Percentiles rank a stretch among this genome's conserved stretches.
phyloP scores from a whole-genome alignment of 192 early-diverging fungal genomes.

The Coemansia sp. region DNA sequence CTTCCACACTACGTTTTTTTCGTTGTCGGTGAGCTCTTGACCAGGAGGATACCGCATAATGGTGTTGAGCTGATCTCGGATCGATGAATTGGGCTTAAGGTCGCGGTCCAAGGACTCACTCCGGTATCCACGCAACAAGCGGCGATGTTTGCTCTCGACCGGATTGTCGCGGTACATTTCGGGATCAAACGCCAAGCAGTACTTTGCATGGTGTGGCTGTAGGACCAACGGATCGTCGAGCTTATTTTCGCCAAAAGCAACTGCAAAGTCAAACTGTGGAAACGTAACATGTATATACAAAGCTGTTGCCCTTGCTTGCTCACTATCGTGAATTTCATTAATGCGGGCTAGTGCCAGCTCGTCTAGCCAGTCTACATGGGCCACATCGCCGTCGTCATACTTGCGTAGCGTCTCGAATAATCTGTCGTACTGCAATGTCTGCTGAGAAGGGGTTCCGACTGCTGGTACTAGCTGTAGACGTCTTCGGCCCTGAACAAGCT shows the following conservation, averaged over 20 bases:
- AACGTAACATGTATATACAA: constrained; percentile 84
- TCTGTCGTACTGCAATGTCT: constrained; percentile 60
- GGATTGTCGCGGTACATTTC: constrained; percentile 91
- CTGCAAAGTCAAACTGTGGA: constrained; percentile 94
- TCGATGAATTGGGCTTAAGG: constrained; percentile 94
- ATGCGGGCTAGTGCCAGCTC: constrained; percentile 85
- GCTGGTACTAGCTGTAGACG: constrained; percentile 56
- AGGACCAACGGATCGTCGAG: constrained; percentile 43
- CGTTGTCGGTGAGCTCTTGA: constrained; percentile 73
- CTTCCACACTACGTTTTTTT: constrained; percentile 98
- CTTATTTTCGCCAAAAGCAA: constrained; percentile 82
- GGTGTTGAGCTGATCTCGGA: constrained; percentile 91
- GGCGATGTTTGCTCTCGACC: constrained; percentile 91
- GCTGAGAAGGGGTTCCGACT: neutral
- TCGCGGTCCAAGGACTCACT: constrained; percentile 90
- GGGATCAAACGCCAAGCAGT: constrained; percentile 71
- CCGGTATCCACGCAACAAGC: constrained; percentile 83
- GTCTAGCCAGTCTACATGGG: constrained; percentile 89
- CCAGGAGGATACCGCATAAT: constrained; percentile 93
- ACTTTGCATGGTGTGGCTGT: constrained; percentile 37
- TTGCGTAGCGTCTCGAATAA: constrained; percentile 80
- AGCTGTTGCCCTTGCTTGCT: constrained; percentile 53
- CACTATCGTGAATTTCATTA: constrained; percentile 66
- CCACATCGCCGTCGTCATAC: constrained; percentile 86
- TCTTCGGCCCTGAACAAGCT: constrained; percentile 82